Evolutionary conservation across 2,329 filamentous ascomycete genomes (phyloP).

Genomic region (Epichloe glyceriae): DNA sequence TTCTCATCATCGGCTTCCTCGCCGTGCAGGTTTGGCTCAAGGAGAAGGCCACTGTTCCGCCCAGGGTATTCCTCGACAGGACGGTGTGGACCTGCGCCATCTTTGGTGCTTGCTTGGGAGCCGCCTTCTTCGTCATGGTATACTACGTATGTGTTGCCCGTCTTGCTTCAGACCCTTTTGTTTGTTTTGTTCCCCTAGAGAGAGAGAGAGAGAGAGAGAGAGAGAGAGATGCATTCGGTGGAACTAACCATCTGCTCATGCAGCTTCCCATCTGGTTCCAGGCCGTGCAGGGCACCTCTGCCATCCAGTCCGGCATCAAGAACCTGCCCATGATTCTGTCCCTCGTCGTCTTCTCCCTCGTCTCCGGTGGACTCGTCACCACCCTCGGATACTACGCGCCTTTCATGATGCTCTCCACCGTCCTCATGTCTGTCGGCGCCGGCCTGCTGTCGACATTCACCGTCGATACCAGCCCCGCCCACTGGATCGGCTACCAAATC

Average conservation of each 20-base stretch:
- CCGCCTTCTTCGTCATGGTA: slow-evolving; percentile 6
- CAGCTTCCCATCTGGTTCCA: slow-evolving; percentile 31
- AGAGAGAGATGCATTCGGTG: no score
- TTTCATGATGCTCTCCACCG: slow-evolving; percentile 22
- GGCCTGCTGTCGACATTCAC: slow-evolving; percentile 29
- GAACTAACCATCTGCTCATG: slow-evolving; percentile 20
- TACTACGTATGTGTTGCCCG: slow-evolving; percentile 7
- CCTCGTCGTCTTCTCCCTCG: slow-evolving; percentile 14
- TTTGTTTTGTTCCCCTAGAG: slow-evolving; percentile 17
- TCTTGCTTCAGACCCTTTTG: slow-evolving; percentile 5
- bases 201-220: no score
- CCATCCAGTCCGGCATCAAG: slow-evolving; percentile 17
- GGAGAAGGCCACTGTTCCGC: slow-evolving; percentile 6
- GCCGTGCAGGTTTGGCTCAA: slow-evolving; percentile 21
- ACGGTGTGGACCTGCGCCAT: slow-evolving; percentile 16
- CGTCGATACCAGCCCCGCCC: slow-evolving; percentile 8
- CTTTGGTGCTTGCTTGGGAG: slow-evolving; percentile 13
- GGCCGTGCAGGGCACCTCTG: slow-evolving; percentile 24
- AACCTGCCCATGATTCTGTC: slow-evolving; percentile 17
- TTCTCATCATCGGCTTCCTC: slow-evolving; percentile 15
- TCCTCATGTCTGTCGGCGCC: slow-evolving; percentile 21
- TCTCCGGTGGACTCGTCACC: slow-evolving; percentile 16
- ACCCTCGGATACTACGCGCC: slow-evolving; percentile 29
- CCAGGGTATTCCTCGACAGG: slow-evolving; percentile 4
- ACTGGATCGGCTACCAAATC: slow-evolving; percentile 23